Base-by-base conservation (phyloP, 768 basidiomycete genomes). In the Serendipita sp. region DNA sequence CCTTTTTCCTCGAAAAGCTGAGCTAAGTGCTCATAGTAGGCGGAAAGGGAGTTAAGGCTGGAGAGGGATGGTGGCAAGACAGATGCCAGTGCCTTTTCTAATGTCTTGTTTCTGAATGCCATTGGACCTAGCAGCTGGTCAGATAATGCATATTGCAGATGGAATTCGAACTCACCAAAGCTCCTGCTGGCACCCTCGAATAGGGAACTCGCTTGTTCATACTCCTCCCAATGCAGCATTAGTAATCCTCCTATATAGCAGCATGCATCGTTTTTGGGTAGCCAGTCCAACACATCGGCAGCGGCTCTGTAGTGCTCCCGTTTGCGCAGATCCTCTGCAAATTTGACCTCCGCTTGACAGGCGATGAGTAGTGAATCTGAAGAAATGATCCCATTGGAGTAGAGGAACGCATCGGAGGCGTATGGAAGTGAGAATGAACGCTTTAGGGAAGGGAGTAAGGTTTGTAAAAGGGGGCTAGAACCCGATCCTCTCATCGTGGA, bases 21-120 rank as follows among this genome's bases (percentile, higher is more conserved):
- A 16, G 86, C 82, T 44, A 82, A 80, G 73, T 92, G 89, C 34
- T 85, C 74, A 75, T 92, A 93, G 76, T 88, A 95, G 7, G 79
- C 76, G 69, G 85, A 83, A 63, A 83, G 79, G 3, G 85, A 83
- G 67, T 83, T 79, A 63, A 83, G 80, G 34, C 81, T 36, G 35
- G 28, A 67, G 51, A 79, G 78, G 32, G 76, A 76, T 52, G 78
- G 76, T 32, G 88, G 72, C 63, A 91, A 78, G 65, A 90, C 80
- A 15, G 75, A 74, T 0, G 76, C 74, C 45, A 93, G 73, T 0
- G 86, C 82, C 68, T 84, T 82, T 45, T 78, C 74, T 68, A 89
- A 88, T 18, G 16, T 8, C 38, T 16, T 2, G 56, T 1, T 16
- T 44, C 48, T 68, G n/a, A 3, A 34, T 28, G 16, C 45, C 1